Evolutionary conservation across 768 basidiomycete species (phyloP), one percentile per base, ranked within the genome.

Genomic region (Infundibulicybe gibba): DNA sequence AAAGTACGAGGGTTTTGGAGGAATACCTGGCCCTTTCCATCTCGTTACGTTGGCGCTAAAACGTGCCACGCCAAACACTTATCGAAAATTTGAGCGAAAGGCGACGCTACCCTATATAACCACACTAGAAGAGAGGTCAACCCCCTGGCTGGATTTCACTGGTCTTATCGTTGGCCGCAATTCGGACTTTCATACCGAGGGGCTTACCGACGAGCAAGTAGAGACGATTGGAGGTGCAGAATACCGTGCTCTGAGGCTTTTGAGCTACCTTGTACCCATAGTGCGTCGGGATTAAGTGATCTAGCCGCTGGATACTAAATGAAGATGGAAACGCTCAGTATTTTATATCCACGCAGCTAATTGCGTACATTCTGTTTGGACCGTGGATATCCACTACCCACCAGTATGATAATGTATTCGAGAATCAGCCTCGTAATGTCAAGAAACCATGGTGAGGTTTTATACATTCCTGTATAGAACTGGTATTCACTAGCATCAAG

Each of bases 161-260:
- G 64, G 62, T 3, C 59, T 86, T 2, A 62, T 74, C 10, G 75
- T 83, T 5, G 79, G 80, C 3, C 65, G 83, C 15, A 88, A 87
- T 56, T 83, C 79, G 5, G 67, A 77, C 50, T 78, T 83, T 51
- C 61, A 67, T 34, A 75, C 69, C 11, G 76, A 77, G 30, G 72
- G 61, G 50, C 59, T 92, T 56, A 77, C 75, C 3, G 75, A 80
- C 51, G 83, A 87, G 15, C 76, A 90, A 58, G 58, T 87, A 46
- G 87, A 89, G 57, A 74, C 82, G 51, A 63, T 92, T 14, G 87
- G 88, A 3, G 88, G 88, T 0, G 78, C 86, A 17, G 90, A 92
- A 65, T 90, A 83, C 61, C 64, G 80, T 3, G 83, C 86, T 3
- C 61, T 90, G 53, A 68, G 69, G 44, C 48, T 77, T 45, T 61